Evolutionary conservation across 306 rosid genomes (phyloP), one percentile per base, ranked within the genome.

Genomic region (Clitoria ternatea): DNA sequence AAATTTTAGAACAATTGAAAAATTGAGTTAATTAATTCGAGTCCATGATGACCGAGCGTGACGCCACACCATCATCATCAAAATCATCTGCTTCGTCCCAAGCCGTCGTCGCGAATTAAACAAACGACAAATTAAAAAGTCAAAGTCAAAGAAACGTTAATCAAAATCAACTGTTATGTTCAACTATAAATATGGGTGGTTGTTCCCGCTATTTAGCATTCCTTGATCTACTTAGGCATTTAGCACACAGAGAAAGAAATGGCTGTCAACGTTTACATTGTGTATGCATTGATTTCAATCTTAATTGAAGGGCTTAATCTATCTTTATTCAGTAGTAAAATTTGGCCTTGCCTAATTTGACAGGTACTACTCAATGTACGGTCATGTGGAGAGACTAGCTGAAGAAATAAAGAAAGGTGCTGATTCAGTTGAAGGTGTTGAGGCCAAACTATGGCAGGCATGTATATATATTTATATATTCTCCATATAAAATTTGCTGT

Each of bases 351-450:
- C n/a, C n/a, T 84, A 61, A 48, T 69, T 69, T 64, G 39, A 63
- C 81, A 87, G 96, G 62, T 90, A 85, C 84, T 90, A 90, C 66
- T 90, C 96, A 22, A 81, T 80, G 85, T 85, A 90, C 18, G 96
- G 96, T 37, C 96, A 87, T 68, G 96, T 90, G 6, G 88, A 86
- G 80, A 87, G 67, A 72, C 83, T 87, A 54, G 96, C 92, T 19
- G 79, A 85, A 68, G 89, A 87, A 79, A 85, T 90, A 22, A 83
- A 73, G 83, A 86, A 85, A 48, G 96, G 96, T 14, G 93, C 89
- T 57, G 77, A 86, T 60, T 85, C 96, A 32, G 85, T 90, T 5
- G 96, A 90, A 68, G 96, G 89, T 22, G 88, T 90, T 33, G 89
- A 90, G 70, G 96, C 79, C 70, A 68, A 78, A 69, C 66, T 90